Conservation (phyloP, 345 rosid species). For the Arabis alpina region DNA sequence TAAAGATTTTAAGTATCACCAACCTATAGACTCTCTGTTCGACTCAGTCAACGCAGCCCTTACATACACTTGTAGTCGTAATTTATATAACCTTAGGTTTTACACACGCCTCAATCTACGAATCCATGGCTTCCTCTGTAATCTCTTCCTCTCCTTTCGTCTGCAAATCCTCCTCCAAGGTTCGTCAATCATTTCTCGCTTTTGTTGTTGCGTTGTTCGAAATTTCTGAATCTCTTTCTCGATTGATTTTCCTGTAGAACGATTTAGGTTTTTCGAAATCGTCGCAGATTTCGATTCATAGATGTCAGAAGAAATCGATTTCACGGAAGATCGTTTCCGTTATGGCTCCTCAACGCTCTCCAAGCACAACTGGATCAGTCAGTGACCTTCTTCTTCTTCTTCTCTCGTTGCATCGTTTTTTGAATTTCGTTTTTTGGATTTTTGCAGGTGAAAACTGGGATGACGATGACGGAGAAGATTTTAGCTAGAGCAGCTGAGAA, state of each 20-base stretch:
- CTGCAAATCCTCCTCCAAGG: conserved; percentile 45
- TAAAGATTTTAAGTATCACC: no score
- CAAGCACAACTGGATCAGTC: conserved; percentile 88
- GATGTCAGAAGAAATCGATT: conserved; percentile 58
- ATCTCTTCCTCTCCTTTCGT: conserved; percentile 49
- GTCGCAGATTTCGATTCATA: conserved; percentile 50
- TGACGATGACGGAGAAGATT: conserved; percentile 99
- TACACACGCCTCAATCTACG: conserved; percentile 6
- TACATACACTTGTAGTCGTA: no score
- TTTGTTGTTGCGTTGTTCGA: no score
- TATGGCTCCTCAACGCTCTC: conserved; percentile 79
- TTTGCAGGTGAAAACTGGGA: conserved; percentile 79
- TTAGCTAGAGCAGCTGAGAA: conserved; percentile 83
- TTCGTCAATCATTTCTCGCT: background rate
- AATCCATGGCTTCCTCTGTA: conserved; percentile 53
- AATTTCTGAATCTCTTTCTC: no score
- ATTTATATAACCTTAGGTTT: background rate
- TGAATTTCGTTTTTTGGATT: background rate
- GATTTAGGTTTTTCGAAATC: conserved; percentile 49
- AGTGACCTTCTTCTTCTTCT: conserved; percentile 30
- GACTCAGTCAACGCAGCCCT: background rate
- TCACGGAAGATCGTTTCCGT: conserved; percentile 72
- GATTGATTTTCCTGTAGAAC: no score
- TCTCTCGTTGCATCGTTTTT: background rate
- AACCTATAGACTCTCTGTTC: no score